Evolutionary conservation across 2,329 filamentous ascomycete species (phyloP), one percentile per base, ranked within the genome.

Genomic region (Xylaria digitata): DNA sequence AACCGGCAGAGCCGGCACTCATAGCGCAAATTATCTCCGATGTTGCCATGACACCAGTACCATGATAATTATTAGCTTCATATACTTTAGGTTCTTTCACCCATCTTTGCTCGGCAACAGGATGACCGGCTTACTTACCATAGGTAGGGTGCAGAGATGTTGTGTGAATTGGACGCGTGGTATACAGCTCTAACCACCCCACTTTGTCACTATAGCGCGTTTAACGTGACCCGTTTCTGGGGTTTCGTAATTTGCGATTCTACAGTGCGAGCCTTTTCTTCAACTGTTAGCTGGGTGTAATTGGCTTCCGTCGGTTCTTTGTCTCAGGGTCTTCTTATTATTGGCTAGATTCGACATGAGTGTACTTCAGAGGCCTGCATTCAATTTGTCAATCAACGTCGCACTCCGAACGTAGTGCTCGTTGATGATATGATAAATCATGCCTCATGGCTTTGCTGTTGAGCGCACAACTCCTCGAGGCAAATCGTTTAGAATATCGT

Each of bases 51-150:
- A 40, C 13, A 40, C 37, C 37, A 7, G 11, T 23, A 23, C 21
- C 19, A 19, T 26, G 9, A 42, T 26, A 7, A 26, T 42, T 19
- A n/a, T 50, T 40, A 3, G 11, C 17, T 57, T 17, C 26, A 8
- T 11, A 1, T 37, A 6, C 34, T 1, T 9, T 37, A 6, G 15
- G 19, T 48, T 21, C 30, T 6, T 23, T 45, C 5, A 19, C 13
- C 34, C 30, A 37, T 32, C 17, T 21, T 26, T 17, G 13, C 30
- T 59, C 17, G 42, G 56, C n/a, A 23, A 34, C 23, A 49, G 49
- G 21, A 45, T 50, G 23, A 37, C 61, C 53, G 61, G 56, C 62
- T 65, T 61, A 54, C 55, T 15, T 54, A 5, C 11, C 26, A 26
- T 26, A 26, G 19, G 11, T 26, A 26, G 19, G 11, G 26, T 59